Conservation (phyloP, 352 stramenopile genomes). For the Phytophthora ramorum region DNA sequence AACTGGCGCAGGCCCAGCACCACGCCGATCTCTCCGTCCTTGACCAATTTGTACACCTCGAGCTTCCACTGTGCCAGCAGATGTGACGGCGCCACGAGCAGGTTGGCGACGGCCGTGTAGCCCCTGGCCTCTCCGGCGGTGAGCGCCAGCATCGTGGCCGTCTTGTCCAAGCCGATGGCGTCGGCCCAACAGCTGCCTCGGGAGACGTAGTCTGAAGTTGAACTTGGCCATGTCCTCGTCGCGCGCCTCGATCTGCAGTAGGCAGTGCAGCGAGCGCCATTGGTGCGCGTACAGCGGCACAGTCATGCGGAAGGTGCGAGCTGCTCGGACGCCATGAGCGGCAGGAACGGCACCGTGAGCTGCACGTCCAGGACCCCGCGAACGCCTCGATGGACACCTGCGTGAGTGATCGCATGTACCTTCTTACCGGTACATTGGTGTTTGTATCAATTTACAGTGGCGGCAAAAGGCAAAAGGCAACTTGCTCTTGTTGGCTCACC, state of each 20-base stretch:
- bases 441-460: too few relatives aligned
- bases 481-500: not conserved
- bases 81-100: constrained; percentile 82
- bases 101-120: constrained; percentile 55
- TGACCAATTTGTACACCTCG: constrained; percentile 83
- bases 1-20: constrained; percentile 69
- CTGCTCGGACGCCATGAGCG: constrained; percentile 68
- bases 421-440: too few relatives aligned
- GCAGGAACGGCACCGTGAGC: constrained; percentile 87
- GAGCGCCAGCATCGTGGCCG: constrained; percentile 80
- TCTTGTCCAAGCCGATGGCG: constrained; percentile 87
- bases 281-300: constrained; percentile 84
- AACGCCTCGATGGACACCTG: constrained; percentile 70
- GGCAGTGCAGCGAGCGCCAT: constrained; percentile 80
- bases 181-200: constrained; percentile 79
- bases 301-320: constrained; percentile 66
- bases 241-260: constrained; percentile 81
- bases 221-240: constrained; percentile 70
- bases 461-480: not conserved
- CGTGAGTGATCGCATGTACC: too few relatives aligned
- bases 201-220: constrained; percentile 81
- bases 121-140: constrained; percentile 70
- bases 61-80: constrained; percentile 82
- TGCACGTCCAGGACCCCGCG: constrained; percentile 59
- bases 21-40: constrained; percentile 71